Evolutionary conservation across 2,329 filamentous ascomycete species (phyloP), one percentile per base, ranked within the genome.

Genomic region (Botrytis fabae): DNA sequence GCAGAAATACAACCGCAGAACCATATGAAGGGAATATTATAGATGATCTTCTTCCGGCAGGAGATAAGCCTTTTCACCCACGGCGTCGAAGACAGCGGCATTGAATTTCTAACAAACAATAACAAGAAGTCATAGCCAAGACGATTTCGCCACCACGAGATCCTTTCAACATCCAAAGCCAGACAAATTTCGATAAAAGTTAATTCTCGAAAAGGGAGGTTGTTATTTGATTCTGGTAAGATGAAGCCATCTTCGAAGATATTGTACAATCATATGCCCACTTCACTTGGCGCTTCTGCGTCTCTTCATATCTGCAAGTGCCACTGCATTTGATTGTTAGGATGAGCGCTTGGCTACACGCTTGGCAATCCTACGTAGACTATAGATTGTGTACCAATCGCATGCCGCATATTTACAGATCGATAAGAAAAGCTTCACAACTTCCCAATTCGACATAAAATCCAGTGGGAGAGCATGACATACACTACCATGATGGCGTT

Each of bases 191-290:
- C 60, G 20, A 59, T 66, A n/a, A 22, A 46, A 32, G 22, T 5
- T 61, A 7, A 32, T 72, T 46, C 70, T 72, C 62, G 28, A 72
- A 72, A 38, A 35, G 70, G 70, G 70, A 72, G 70, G 62, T 68
- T 72, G 70, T 28, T 68, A 40, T 65, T 65, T 32, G 28, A 38
- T 44, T 48, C 28, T 48, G n/a, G 12, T 16, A 25, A 44, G 63
- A 69, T 69, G 42, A 72, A 69, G 70, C 63, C 62, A 72, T 72
- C 28, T 44, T 46, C 9, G n/a, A 69, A 61, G 32, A 42, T 54
- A 69, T 59, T 68, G 54, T 57, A 68, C 48, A 46, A 72, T 59
- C 62, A 46, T 60, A 57, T 42, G 38, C 62, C 25, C 62, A 68
- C n/a, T 35, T 68, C 32, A 28, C 63, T 69, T 72, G 51, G 62